These are phyloP conservation scores for Kurtzmaniella natalensis DNA, from an alignment of 1,139 yeast species.

Conservation along the genomic window DNA sequence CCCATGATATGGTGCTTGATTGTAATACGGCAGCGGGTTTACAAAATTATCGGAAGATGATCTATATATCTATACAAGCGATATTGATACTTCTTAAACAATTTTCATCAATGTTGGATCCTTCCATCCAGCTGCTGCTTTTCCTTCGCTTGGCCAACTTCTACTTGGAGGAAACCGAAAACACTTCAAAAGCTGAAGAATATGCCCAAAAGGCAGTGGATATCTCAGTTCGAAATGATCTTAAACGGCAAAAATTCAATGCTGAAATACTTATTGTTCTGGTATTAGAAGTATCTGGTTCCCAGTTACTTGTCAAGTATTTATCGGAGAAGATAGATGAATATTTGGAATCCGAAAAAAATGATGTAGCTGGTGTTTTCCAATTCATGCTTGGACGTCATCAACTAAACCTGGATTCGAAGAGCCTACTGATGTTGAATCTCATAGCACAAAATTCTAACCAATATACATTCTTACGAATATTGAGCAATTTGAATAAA, in stretches of 20 bases:
- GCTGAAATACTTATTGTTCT: conserved; percentile 31
- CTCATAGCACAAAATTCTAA: too few relatives aligned
- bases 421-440: too few relatives aligned
- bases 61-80: conserved; percentile 38
- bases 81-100: conserved; percentile 26
- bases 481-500: conserved; percentile 19
- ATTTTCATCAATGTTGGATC: conserved; percentile 23
- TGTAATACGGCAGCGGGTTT: conserved; percentile 15
- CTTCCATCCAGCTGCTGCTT: conserved; percentile 26
- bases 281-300: conserved; percentile 22
- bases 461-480: too few relatives aligned
- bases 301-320: conserved; percentile 24
- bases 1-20: conserved; percentile 18
- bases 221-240: conserved; percentile 26
- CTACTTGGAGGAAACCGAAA: conserved; percentile 37
- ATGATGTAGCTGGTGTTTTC: conserved; percentile 19
- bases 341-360: conserved; percentile 14
- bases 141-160: conserved; percentile 32
- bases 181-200: conserved; percentile 34
- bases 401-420: conserved; percentile 21
- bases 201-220: conserved; percentile 35
- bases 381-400: conserved; percentile 24
- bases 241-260: conserved; percentile 18
- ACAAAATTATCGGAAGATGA: conserved; percentile 26
- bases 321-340: conserved; percentile 20